Conservation (phyloP, 2,329 filamentous ascomycete species). For the Phialophora verrucosa region DNA sequence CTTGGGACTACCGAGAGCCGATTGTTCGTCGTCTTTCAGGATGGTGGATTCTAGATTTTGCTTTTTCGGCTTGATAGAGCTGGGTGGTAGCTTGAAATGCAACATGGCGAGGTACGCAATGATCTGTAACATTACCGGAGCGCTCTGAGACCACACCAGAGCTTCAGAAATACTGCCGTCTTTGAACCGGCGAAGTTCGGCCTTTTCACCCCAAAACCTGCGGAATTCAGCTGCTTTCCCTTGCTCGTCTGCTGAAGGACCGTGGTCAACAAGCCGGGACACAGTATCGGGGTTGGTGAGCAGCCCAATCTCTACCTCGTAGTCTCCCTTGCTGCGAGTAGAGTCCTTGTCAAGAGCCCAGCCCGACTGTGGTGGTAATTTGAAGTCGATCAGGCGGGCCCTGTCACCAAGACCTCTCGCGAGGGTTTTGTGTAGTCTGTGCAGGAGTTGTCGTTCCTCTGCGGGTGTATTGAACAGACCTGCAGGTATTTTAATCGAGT, state of each 20-base stretch:
- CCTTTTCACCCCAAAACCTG: conserved; percentile 92
- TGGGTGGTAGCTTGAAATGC: conserved; percentile 68
- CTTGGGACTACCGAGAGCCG: conserved; percentile 22
- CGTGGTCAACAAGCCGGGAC: conserved; percentile 80
- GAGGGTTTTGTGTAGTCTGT: conserved; percentile 68
- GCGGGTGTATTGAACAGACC: conserved; percentile 15
- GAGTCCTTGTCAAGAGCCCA: conserved; percentile 55
- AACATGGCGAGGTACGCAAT: conserved; percentile 70
- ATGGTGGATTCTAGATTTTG: conserved; percentile 49
- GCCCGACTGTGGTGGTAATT: conserved; percentile 42
- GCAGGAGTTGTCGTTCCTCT: conserved; percentile 36
- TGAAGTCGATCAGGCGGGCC: conserved; percentile 69
- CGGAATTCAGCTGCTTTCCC: conserved; percentile 81
- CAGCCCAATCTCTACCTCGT: conserved; percentile 67
- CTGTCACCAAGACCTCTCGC: conserved; percentile 76
- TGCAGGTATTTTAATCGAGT: conserved; percentile 44
- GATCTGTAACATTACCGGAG: conserved; percentile 78
- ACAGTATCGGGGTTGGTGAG: conserved; percentile 75
- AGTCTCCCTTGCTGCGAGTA: conserved; percentile 42
- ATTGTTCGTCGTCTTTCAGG: conserved; percentile 18
- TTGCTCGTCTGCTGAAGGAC: conserved; percentile 83
- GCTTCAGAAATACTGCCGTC: conserved; percentile 94
- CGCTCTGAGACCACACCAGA: conserved; percentile 74
- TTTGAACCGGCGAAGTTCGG: conserved; percentile 91
- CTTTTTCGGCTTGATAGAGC: conserved; percentile 60